Evolutionary conservation across 106 monocot species (phyloP).

Genomic region (Alisma plantagoaquatica): DNA sequence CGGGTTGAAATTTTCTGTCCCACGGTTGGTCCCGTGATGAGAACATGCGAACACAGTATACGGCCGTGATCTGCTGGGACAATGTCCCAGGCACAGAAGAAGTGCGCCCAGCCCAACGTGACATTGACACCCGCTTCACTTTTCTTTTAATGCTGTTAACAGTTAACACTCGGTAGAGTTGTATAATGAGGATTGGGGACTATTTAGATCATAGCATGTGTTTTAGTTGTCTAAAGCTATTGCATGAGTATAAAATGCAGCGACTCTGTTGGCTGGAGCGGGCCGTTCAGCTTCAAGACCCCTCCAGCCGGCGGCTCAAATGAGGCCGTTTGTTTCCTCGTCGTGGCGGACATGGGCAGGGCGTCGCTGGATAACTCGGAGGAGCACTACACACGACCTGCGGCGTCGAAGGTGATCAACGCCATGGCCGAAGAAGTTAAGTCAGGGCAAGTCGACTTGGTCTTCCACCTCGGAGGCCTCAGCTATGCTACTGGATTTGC

Average conservation of each 20-base stretch:
- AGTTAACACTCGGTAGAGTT: too few relatives aligned
- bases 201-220: too few relatives aligned
- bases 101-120: too few relatives aligned
- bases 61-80: too few relatives aligned
- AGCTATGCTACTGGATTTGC: slow-evolving; percentile 15
- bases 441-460: background rate
- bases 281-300: slow-evolving; percentile 36
- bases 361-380: slow-evolving; percentile 54
- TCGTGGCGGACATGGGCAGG: slow-evolving; percentile 80
- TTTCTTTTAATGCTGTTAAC: too few relatives aligned
- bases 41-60: too few relatives aligned
- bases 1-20: too few relatives aligned
- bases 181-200: too few relatives aligned
- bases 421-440: slow-evolving; percentile 10
- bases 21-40: too few relatives aligned
- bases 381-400: slow-evolving; percentile 81
- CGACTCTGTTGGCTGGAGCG: slow-evolving; percentile 68
- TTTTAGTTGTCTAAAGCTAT: too few relatives aligned
- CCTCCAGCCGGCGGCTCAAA: slow-evolving; percentile 57
- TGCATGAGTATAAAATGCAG: slow-evolving; percentile 36
- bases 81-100: too few relatives aligned
- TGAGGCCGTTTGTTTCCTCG: slow-evolving; percentile 33
- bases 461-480: slow-evolving; percentile 15
- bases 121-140: too few relatives aligned
- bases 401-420: slow-evolving; percentile 7